Evolutionary conservation across 805 yeast genomes (phyloP).

Genomic region (Pichia exigua): DNA sequence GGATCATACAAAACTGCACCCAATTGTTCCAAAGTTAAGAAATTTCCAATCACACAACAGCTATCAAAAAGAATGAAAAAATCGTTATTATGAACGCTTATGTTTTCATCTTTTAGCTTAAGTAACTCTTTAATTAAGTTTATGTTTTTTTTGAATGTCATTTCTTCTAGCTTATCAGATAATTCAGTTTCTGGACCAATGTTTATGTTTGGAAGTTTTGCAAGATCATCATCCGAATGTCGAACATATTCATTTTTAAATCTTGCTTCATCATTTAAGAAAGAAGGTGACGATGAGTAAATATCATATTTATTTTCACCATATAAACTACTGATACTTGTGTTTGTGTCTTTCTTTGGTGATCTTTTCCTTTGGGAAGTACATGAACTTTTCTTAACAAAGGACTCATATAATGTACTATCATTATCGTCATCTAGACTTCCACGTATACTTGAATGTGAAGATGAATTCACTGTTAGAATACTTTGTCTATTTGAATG

Average conservation of each 20-base stretch:
- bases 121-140: slow-evolving; percentile 14
- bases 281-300: slow-evolving; percentile 17
- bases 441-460: not conserved
- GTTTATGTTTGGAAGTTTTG: slow-evolving; percentile 16
- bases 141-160: not conserved
- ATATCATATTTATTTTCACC: slow-evolving; percentile 6
- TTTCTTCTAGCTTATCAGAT: not conserved
- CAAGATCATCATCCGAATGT: not conserved
- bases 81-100: slow-evolving; percentile 19
- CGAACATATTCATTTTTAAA: not conserved
- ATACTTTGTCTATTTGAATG: not conserved
- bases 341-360: not conserved
- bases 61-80: slow-evolving; percentile 15
- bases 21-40: slow-evolving; percentile 12
- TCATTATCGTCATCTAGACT: not conserved
- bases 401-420: not conserved
- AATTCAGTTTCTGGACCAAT: slow-evolving; percentile 9
- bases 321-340: not conserved
- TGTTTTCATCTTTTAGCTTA: slow-evolving; percentile 9
- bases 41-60: slow-evolving; percentile 12
- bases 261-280: slow-evolving; percentile 2
- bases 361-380: not conserved
- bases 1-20: slow-evolving; percentile 19
- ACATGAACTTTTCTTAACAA: not conserved
- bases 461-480: not conserved